These are phyloP conservation scores for Claviceps lovelessii DNA, from an alignment of 2,329 filamentous ascomycete species.

Conservation along the genomic window DNA sequence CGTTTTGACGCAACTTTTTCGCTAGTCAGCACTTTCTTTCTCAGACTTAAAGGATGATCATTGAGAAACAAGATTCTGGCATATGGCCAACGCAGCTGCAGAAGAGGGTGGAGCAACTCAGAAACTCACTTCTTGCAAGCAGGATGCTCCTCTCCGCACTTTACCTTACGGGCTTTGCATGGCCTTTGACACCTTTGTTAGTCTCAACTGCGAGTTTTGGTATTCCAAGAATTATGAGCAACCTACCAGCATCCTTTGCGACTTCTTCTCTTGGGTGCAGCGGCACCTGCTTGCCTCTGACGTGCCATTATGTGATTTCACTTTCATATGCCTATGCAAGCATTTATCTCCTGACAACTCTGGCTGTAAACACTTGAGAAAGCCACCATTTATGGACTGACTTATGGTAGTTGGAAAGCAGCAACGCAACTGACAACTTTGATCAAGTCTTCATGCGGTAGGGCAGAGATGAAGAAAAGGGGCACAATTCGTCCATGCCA, in stretches of 20 bases:
- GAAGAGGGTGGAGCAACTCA: background rate
- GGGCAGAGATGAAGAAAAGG: background rate
- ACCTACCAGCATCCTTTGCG: constrained; percentile 32
- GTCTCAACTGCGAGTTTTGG: background rate
- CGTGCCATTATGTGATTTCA: constrained; percentile 23
- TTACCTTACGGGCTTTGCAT: constrained; percentile 58
- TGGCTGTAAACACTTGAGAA: background rate
- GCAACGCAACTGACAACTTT: background rate
- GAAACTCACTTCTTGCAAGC: constrained; percentile 45
- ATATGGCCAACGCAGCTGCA: background rate
- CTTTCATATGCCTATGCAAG: background rate
- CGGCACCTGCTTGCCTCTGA: constrained; percentile 27
- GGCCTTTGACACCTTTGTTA: constrained; percentile 35
- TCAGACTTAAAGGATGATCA: background rate
- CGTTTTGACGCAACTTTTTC: constrained; percentile 46
- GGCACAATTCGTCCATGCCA: background rate
- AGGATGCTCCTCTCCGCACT: constrained; percentile 69
- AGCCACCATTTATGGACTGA: background rate
- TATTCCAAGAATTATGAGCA: background rate
- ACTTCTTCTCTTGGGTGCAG: constrained; percentile 30
- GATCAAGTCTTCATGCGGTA: background rate
- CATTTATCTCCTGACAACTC: too few species aligned
- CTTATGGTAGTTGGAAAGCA: background rate
- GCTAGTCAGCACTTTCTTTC: background rate
- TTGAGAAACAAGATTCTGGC: background rate